Evolutionary conservation across 495 filamentous ascomycete genomes (phyloP).

Genomic region (Lasiosphaeria miniovina): DNA sequence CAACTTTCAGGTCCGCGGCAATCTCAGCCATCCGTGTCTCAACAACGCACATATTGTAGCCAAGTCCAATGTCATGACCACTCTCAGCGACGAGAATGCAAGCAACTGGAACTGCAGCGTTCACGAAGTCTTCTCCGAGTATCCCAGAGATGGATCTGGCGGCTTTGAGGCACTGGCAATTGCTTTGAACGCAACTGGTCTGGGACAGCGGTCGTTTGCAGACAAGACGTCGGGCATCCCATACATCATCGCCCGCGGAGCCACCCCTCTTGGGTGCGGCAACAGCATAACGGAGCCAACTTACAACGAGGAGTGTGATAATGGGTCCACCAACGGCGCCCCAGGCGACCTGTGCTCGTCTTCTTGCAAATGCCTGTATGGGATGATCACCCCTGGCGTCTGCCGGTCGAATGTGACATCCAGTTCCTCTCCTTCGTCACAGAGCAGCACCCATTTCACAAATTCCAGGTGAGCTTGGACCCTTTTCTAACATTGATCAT

Average conservation of each 20-base stretch:
- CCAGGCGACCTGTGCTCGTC: conserved; percentile 40
- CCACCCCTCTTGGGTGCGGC: conserved; percentile 46
- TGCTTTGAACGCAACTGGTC: conserved; percentile 38
- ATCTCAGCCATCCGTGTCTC: conserved; percentile 38
- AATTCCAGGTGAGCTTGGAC: conserved; percentile 21
- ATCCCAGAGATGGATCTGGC: conserved; percentile 36
- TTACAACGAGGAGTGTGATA: conserved; percentile 46
- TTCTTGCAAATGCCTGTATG: conserved; percentile 39
- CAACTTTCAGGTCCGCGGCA: conserved; percentile 39
- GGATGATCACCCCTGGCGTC: conserved; percentile 23
- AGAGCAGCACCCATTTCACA: conserved; percentile 14
- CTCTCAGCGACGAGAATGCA: conserved; percentile 39
- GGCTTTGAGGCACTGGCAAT: conserved; percentile 48
- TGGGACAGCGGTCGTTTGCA: conserved; percentile 38
- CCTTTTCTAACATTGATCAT: neutral
- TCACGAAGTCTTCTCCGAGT: conserved; percentile 47
- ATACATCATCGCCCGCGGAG: conserved; percentile 51
- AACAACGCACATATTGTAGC: conserved; percentile 49
- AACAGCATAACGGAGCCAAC: conserved; percentile 41
- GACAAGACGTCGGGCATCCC: conserved; percentile 44
- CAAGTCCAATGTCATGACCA: conserved; percentile 34
- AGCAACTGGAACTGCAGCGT: conserved; percentile 50
- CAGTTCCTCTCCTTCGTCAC: conserved; percentile 9
- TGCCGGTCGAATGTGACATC: conserved; percentile 26
- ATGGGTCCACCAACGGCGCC: conserved; percentile 35